A percentile compares a stretch with the other conserved stretches of the same genome.
Conservation (phyloP, 164 flowering plant species). For the Santalum album region DNA sequence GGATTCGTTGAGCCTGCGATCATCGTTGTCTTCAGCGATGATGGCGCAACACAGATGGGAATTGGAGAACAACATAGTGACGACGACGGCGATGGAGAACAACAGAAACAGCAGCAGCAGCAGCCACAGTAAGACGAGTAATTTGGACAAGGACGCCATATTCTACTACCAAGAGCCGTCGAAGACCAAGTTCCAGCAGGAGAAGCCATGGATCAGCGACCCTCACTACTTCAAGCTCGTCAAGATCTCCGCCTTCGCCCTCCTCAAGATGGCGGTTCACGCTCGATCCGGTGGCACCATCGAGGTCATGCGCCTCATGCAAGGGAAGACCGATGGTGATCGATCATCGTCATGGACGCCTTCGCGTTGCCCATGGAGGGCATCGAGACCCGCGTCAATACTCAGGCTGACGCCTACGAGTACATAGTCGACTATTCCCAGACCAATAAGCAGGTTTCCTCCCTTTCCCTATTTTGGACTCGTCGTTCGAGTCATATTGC, state of each 20-base stretch:
- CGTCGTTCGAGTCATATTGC: neutral
- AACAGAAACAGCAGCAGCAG: too few species aligned
- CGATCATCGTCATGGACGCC: slow-evolving; percentile 96
- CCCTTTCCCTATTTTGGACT: neutral
- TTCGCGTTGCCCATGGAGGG: slow-evolving; percentile 98
- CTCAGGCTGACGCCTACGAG: slow-evolving; percentile 99
- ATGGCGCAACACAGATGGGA: slow-evolving; percentile 90
- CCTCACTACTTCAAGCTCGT: slow-evolving; percentile 96
- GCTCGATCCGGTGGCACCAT: slow-evolving; percentile 98
- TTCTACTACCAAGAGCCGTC: slow-evolving; percentile 80
- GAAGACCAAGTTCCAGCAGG: slow-evolving; percentile 65
- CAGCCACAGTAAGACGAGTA: slow-evolving; percentile 12
- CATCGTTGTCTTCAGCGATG: slow-evolving; percentile 32
- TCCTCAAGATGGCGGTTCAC: slow-evolving; percentile 97
- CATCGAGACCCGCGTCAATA: slow-evolving; percentile 97
- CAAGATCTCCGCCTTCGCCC: slow-evolving; percentile 86
- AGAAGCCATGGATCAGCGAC: slow-evolving; percentile 84
- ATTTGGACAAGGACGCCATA: slow-evolving; percentile 55
- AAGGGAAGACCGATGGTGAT: slow-evolving; percentile 92
- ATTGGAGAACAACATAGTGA: slow-evolving; percentile 72
- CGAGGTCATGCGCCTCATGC: slow-evolving; percentile 98
- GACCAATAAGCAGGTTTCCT: slow-evolving; percentile 73
- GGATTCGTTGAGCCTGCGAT: slow-evolving; percentile 13
- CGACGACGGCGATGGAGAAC: slow-evolving; percentile 20
- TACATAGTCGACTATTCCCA: slow-evolving; percentile 97